phyloP scores from a whole-genome alignment of 2,329 filamentous ascomycete genomes.

The Botrytis fragariae region DNA sequence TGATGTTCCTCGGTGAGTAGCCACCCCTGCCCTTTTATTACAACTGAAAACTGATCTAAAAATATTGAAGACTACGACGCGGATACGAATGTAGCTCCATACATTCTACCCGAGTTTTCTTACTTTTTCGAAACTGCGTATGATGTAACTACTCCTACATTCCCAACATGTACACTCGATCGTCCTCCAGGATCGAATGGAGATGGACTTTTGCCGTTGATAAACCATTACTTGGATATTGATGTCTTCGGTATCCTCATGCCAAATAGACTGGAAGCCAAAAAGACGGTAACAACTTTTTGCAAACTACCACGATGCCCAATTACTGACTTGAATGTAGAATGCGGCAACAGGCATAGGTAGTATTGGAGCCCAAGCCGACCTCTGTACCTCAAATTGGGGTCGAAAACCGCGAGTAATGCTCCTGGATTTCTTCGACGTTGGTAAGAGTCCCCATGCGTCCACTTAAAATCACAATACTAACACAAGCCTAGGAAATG shows the following conservation, averaged over 20 bases:
- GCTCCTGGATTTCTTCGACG: constrained; percentile 59
- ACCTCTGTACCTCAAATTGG: constrained; percentile 47
- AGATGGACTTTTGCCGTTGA: constrained; percentile 51
- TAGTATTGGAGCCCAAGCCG: constrained; percentile 50
- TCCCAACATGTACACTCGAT: constrained; percentile 64
- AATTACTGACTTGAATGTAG: not conserved
- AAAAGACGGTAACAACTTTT: constrained; percentile 29
- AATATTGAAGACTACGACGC: constrained; percentile 55
- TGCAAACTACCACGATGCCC: not conserved
- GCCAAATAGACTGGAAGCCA: constrained; percentile 49
- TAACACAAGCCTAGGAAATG: constrained; percentile 30
- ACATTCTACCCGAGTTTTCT: constrained; percentile 62
- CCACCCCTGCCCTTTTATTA: no score
- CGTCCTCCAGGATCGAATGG: constrained; percentile 51
- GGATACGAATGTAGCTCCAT: constrained; percentile 52
- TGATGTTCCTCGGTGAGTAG: constrained; percentile 65
- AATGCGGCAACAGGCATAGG: constrained; percentile 45
- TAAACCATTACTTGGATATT: constrained; percentile 64
- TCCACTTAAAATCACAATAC: not conserved
- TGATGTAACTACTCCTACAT: constrained; percentile 50
- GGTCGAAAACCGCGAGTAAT: constrained; percentile 52
- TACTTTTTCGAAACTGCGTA: constrained; percentile 73
- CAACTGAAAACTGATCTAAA: not conserved
- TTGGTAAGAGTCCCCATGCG: constrained; percentile 28
- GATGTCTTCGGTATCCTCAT: constrained; percentile 48